A percentile compares a stretch with the other conserved stretches of the same genome.
Conservation (phyloP, 495 filamentous ascomycete genomes). For the Penicillium manginii region DNA sequence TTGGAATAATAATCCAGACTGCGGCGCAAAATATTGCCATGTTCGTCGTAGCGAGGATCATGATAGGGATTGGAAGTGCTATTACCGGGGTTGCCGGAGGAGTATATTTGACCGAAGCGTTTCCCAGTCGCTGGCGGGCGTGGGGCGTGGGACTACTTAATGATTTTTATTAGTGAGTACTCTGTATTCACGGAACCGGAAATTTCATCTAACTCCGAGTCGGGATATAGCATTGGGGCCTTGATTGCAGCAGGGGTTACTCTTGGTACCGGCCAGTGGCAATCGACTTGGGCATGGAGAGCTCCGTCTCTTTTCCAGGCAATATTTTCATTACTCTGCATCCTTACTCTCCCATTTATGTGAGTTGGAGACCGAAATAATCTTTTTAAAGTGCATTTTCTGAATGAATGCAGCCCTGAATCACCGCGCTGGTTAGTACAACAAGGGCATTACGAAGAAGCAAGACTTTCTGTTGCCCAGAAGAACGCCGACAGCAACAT, state of each 20-base stretch:
- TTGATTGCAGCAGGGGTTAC: conserved; percentile 55
- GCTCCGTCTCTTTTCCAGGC: conserved; percentile 59
- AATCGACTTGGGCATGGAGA: conserved; percentile 58
- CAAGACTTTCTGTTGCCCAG: conserved; percentile 44
- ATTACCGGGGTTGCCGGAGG: conserved; percentile 42
- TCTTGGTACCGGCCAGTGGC: conserved; percentile 52
- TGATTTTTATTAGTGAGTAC: conserved; percentile 53
- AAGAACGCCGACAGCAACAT: conserved; percentile 49
- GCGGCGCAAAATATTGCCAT: conserved; percentile 53
- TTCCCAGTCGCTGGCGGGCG: conserved; percentile 45
- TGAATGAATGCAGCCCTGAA: conserved; percentile 43
- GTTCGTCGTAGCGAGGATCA: conserved; percentile 47
- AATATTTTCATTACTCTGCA: conserved; percentile 55
- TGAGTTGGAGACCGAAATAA: conserved; percentile 15
- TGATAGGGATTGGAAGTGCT: conserved; percentile 47
- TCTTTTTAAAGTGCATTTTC: not conserved
- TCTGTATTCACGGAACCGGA: not conserved
- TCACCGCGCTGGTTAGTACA: conserved; percentile 54
- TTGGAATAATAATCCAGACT: conserved; percentile 52
- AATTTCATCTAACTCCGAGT: too few relatives aligned
- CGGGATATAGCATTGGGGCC: conserved; percentile 35
- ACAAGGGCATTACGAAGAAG: conserved; percentile 39
- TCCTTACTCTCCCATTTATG: conserved; percentile 56
- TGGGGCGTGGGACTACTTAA: conserved; percentile 53
- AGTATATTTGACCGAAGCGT: conserved; percentile 48